Percentiles rank a stretch among this genome's conserved stretches.
phyloP scores from a whole-genome alignment of 768 basidiomycete species.

The Trametes coccinea region DNA sequence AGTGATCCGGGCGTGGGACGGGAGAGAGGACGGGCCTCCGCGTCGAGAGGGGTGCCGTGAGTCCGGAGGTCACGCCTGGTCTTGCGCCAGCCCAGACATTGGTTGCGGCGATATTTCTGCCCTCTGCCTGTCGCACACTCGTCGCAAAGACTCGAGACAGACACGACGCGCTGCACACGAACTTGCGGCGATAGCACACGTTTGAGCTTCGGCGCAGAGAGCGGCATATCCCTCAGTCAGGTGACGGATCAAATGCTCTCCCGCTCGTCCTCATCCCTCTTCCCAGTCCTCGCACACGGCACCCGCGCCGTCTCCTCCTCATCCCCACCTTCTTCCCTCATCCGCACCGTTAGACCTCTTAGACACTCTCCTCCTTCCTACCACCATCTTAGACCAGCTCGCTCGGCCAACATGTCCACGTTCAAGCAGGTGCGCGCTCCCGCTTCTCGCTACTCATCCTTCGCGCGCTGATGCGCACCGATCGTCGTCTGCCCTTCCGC shows the following conservation, averaged over 20 bases:
- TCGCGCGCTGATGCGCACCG: no score
- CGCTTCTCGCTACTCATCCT: not conserved
- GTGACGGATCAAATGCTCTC: slow-evolving; percentile 26
- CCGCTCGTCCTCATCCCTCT: slow-evolving; percentile 9
- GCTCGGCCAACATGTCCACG: slow-evolving; percentile 31
- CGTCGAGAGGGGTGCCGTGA: not conserved
- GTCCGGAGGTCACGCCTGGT: not conserved
- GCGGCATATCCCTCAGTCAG: slow-evolving; percentile 10
- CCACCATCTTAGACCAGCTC: slow-evolving; percentile 2
- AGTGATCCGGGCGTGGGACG: slow-evolving; percentile 9
- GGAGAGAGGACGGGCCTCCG: slow-evolving; percentile 8
- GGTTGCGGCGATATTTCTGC: slow-evolving; percentile 3
- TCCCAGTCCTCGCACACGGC: not conserved
- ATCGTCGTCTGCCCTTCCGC: not conserved
- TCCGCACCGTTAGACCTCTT: not conserved
- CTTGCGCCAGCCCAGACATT: not conserved
- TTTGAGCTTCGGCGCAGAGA: no score
- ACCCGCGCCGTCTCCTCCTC: slow-evolving; percentile 18
- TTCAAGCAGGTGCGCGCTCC: slow-evolving; percentile 36
- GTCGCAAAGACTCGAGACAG: not conserved
- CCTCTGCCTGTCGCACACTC: not conserved
- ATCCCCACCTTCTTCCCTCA: slow-evolving; percentile 4
- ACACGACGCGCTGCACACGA: not conserved
- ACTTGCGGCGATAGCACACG: slow-evolving; percentile 6
- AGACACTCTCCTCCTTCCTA: not conserved